phyloP scores from a whole-genome alignment of 1,139 yeast species.

The Zhuliangozyma parablackwelliae region DNA sequence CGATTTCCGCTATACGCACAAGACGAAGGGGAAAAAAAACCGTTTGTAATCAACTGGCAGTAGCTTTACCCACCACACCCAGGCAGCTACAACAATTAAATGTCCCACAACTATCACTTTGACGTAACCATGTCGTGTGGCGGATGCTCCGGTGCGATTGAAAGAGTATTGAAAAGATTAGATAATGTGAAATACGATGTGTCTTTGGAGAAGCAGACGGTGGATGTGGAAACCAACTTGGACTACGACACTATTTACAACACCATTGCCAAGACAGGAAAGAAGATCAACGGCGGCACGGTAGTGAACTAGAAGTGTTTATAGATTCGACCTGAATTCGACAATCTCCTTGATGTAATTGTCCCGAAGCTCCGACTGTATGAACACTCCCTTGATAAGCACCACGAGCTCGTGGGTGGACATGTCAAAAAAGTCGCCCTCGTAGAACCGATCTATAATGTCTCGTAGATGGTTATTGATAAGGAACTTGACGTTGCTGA shows the following conservation, averaged over 20 bases:
- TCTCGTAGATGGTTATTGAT: slow-evolving; percentile 57
- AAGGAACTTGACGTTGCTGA: slow-evolving; percentile 42
- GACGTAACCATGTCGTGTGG: slow-evolving; percentile 80
- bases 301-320: slow-evolving; percentile 22
- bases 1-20: no score
- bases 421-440: slow-evolving; percentile 71
- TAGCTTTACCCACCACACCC: no score
- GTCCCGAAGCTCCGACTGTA: slow-evolving; percentile 64
- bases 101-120: slow-evolving; percentile 51
- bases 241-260: slow-evolving; percentile 73
- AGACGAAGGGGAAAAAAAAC: no score
- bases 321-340: slow-evolving; percentile 13
- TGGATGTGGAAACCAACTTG: slow-evolving; percentile 63
- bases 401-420: slow-evolving; percentile 60
- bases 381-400: slow-evolving; percentile 58
- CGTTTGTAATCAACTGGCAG: no score
- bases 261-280: slow-evolving; percentile 87
- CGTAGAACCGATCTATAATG: slow-evolving; percentile 66
- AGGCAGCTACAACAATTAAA: neutral
- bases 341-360: slow-evolving; percentile 58
- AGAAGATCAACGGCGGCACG: slow-evolving; percentile 68
- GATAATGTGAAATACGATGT: slow-evolving; percentile 75
- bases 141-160: slow-evolving; percentile 86
- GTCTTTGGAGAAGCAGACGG: slow-evolving; percentile 77
- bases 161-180: slow-evolving; percentile 66